Base-by-base conservation (phyloP, 768 basidiomycete genomes). In the Amanita pallidorosea region DNA sequence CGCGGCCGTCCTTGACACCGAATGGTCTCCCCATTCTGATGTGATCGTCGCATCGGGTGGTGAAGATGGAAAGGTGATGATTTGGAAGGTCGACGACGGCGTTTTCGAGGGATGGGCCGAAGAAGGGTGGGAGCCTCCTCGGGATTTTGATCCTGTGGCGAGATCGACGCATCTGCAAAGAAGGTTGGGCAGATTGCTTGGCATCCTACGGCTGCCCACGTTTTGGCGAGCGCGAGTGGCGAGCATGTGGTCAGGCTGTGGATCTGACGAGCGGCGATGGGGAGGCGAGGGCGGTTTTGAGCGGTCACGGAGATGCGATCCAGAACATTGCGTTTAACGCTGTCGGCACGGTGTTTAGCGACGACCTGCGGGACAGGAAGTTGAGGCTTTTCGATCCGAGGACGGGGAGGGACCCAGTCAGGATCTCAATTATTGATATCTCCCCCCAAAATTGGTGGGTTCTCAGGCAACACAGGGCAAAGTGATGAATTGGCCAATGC, bases 1-100 rank as follows among this genome's bases (percentile, higher is more conserved):
- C 1, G 86, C 81, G 2, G 71, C 87, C 22, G 87, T 91, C 27
- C 85, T 98, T 35, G 95, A 98, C 67, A 98, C 95, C 0, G 89
- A 88, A 61, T 98, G 93, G 92, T 90, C 88, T 0, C 94, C 93
- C 0, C 91, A 95, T 64, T 84, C 92, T 60, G 95, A 98, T 67
- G 72, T 77, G 5, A 73, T 95, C 59, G 87, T 96, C 57, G 95
- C 88, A 2, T 94, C 91, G 1, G 90, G 79, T 15, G 92, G 87
- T 45, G 95, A 99, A 65, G 96, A 99, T 63, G 92, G 94, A 38
- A 92, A 94, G 60, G 77, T 88, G 56, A 79, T 90, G 69, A 75
- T 99, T 62, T 97, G 92, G 86, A 88, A 90, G 62, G 82, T 97
- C 47, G 77, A 80, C 31, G 54, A 71, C 2, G 61, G 64, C 43